phyloP scores from a whole-genome alignment of 192 early-diverging fungal genomes.

The Coemansia sp. region DNA sequence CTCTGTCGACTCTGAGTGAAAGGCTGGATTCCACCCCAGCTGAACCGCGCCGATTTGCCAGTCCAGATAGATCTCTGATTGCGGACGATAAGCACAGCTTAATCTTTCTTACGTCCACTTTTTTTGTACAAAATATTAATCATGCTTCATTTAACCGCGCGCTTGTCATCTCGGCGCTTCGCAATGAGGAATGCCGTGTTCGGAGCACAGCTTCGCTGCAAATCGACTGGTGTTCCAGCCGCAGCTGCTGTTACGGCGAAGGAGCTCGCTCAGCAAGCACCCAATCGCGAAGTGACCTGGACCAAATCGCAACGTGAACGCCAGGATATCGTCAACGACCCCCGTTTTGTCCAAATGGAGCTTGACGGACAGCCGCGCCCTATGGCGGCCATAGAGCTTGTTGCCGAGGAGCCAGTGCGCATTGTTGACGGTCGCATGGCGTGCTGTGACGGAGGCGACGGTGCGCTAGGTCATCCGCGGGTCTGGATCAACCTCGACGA shows the following conservation, averaged over 20 bases:
- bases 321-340: conserved; percentile 66
- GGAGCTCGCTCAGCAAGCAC: conserved; percentile 64
- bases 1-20: no score
- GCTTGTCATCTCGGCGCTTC: conserved; percentile 27
- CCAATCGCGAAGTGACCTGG: conserved; percentile 77
- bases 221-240: conserved; percentile 34
- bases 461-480: conserved; percentile 89
- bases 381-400: conserved; percentile 87
- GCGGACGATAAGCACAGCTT: not conserved
- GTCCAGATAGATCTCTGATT: not conserved
- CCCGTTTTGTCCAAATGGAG: conserved; percentile 86
- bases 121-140: not conserved
- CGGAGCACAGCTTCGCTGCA: conserved; percentile 21
- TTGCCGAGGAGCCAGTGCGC: conserved; percentile 84
- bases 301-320: conserved; percentile 73
- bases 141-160: conserved; percentile 28
- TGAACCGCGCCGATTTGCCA: not conserved
- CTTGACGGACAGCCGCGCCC: conserved; percentile 84
- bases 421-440: conserved; percentile 72
- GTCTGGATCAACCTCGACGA: conserved; percentile 88
- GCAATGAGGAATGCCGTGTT: not conserved
- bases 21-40: no score
- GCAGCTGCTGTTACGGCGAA: conserved; percentile 9
- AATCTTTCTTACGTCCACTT: not conserved
- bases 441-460: conserved; percentile 87